Base-by-base conservation (phyloP, 83 land plant species). In the Isoetes engelmannii region DNA sequence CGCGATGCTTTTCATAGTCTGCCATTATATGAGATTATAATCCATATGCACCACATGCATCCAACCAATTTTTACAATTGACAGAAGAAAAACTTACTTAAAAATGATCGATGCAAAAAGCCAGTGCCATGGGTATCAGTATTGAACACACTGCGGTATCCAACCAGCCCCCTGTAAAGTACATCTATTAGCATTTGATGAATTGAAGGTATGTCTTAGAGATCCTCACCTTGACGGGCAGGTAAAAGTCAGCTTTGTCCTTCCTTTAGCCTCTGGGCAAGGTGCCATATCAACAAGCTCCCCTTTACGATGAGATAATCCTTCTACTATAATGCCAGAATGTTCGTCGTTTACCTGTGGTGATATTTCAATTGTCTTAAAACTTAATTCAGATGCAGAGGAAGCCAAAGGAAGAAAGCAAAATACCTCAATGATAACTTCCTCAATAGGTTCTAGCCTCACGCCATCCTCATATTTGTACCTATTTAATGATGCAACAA, bases 121-220 rank as follows among this genome's bases (percentile, higher is more conserved):
- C 99, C 99, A 58, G 93, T 86, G 43, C 99, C 99, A 68, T 88
- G 99, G 48, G 97, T 86, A 48, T 81, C 90, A 69, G 93, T 89
- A 69, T 77, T 85, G 53, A 94, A 94, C 57, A 90, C 96, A 74
- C 96, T 94, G 44, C 99, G 84, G 68, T 94, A 94, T 49, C 99
- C 99, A 73, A 94, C 99, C 50, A 94, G 77, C 13, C 96, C 96
- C 79, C 96, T 88, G 80, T 44, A 71, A 77, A 47, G 46, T 48
- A 7, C n/a, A 60, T n/a, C 9, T 21, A 19, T 60, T 60, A 60
- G 28, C 54, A 3, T 51, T 51, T 12, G 54, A 51, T 10, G 54
- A 6, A 5, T 63, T 9, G 7, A 5, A 62, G 28, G 28, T 7
- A 57, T 37, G 17, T 12, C 13, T 1, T n/a, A 63, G 7, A 21